Base-by-base conservation (phyloP, 2,329 filamentous ascomycete species). In the Paracorniculantispora psalliotae region DNA sequence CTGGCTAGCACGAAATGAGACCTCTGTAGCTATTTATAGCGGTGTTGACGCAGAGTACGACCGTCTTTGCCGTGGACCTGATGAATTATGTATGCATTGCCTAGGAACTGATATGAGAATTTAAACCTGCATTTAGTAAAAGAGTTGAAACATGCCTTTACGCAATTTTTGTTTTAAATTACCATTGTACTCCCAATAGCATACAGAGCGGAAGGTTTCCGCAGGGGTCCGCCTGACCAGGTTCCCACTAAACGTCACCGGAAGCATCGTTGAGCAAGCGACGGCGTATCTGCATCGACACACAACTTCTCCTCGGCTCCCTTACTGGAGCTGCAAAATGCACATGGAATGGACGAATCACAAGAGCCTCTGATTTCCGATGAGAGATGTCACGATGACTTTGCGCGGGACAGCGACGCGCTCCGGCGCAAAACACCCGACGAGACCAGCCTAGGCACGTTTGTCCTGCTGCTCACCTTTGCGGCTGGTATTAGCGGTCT, bases 401-500 rank as follows among this genome's bases (percentile, higher is more conserved):
- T 65, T 53, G 68, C 70, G 28, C 25, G 21, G 19, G 33, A 46
- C 66, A 72, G 65, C 69, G 71, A 55, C 63, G 59, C 55, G 63
- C 66, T 26, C 65, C 68, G 35, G 65, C 53, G 65, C 58, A 74
- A 75, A 64, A 64, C 65, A 33, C 44, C 47, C 4, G 59, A 59
- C 7, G 61, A 66, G 41, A 54, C 65, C 25, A 62, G 63, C n/a
- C 77, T 79, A 3, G 77, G 81, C 2, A 54, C 77, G 21, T 87
- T 85, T 62, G 77, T 88, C 33, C 82, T 85, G 77, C 68, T 84
- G 15, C 73, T 89, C 62, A 87, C 85, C 3, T 72, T 87, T 52
- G 82, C 84, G 12, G 86, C 86, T 12, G 84, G 86, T 5, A 86
- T 89, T 56, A 87, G 84, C 64, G 86, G 86, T 7, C 75, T 89